Evolutionary conservation across 2,329 filamentous ascomycete genomes (phyloP), one percentile per base, ranked within the genome.

Genomic region (Tolypocladium ovalisporum): DNA sequence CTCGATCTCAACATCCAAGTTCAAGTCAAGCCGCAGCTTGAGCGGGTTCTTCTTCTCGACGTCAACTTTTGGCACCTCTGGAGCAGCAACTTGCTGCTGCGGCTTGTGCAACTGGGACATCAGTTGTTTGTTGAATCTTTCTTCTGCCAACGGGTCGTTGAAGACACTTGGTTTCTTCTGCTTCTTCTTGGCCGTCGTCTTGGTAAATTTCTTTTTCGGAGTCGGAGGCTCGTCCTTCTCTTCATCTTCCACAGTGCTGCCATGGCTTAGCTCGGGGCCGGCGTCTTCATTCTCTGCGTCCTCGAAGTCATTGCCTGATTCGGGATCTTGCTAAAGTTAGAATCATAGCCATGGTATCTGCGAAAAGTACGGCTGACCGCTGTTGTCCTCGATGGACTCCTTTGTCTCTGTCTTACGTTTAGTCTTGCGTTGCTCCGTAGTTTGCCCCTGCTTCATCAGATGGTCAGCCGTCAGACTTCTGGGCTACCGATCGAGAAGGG

Each of bases 1-100:
- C 70, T 90, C 84, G 63, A 92, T 87, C 73, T 92, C 87, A 55
- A 92, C 80, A 66, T 92, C 88, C 56, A 92, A 73, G 71, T 92
- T 91, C 57, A 90, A 75, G 68, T 92, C 88, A 36, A 90, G 72
- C 40, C 22, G 58, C 67, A 92, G 72, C 69, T 85, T 85, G 67
- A 90, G 71, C 29, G 86, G 85, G 64, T 88, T 85, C 61, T 82
- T 73, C 64, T 69, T 56, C n/a, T 60, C 62, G 9, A 34, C 32
- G 13, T 59, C 57, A 62, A 69, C 56, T 65, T 71, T 59, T 63
- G 63, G 57, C 5, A 9, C 9, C 22, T 22, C n/a, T n/a, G n/a
- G n/a, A 3, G n/a, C 40, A 10, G 65, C 64, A 52, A 63, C 59
- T 56, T 67, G 64, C 56, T 54, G 52, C 19, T 62, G 60, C 54